Percentiles rank a stretch among this genome's conserved stretches.
phyloP scores from a whole-genome alignment of 176 grass and related monocot genomes.

The Cenchrus americanus region DNA sequence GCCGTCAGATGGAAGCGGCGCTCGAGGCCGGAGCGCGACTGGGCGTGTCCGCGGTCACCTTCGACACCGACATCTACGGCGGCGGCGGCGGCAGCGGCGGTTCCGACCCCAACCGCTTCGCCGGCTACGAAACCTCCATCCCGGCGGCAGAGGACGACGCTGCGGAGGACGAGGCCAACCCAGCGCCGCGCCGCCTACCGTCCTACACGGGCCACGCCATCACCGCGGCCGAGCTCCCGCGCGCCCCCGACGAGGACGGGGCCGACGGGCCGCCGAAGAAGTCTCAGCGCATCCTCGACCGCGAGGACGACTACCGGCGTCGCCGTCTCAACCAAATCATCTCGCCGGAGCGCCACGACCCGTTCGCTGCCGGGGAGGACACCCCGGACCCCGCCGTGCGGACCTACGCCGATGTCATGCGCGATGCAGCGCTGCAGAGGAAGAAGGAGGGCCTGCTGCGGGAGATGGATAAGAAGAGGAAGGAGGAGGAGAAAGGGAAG shows the following conservation, averaged over 20 bases:
- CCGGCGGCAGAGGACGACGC: constrained; percentile 74
- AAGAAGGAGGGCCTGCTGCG: constrained; percentile 76
- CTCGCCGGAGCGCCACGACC: constrained; percentile 86
- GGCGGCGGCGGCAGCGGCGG: constrained; percentile 62
- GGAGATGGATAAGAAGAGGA: constrained; percentile 78
- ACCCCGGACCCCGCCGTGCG: constrained; percentile 80
- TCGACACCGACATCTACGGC: constrained; percentile 94
- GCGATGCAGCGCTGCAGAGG: constrained; percentile 64
- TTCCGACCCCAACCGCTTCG: constrained; percentile 73
- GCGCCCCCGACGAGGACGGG: constrained; percentile 59
- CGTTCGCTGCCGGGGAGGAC: constrained; percentile 75
- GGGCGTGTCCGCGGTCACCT: constrained; percentile 69
- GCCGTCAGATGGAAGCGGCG: constrained; percentile 77
- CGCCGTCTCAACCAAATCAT: constrained; percentile 78
- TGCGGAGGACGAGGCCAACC: constrained; percentile 49
- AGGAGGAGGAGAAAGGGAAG: constrained; percentile 74
- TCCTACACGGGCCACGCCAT: constrained; percentile 72
- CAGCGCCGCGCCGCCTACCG: constrained; percentile 63
- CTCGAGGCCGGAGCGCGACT: constrained; percentile 41
- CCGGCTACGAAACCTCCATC: constrained; percentile 91
- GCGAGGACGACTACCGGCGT: constrained; percentile 88
- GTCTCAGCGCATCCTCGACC: constrained; percentile 78
- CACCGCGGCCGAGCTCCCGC: constrained; percentile 68
- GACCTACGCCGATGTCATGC: constrained; percentile 85
- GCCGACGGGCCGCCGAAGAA: constrained; percentile 30